phyloP scores from a whole-genome alignment of 129 eudicot genomes.

The Logfia minima region DNA sequence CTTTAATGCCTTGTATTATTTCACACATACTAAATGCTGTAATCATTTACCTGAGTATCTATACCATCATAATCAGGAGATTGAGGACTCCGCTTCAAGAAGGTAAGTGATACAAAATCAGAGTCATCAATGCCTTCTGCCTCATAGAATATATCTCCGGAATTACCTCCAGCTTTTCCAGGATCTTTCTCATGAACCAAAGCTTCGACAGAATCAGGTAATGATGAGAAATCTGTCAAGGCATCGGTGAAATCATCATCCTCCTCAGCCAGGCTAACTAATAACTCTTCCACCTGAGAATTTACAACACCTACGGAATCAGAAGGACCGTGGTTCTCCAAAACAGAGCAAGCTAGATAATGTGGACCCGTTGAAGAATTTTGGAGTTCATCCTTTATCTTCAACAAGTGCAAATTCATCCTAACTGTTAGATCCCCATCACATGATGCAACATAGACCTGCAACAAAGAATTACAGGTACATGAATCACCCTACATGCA shows the following conservation, averaged over 20 bases:
- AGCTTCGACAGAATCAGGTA: constrained; percentile 55
- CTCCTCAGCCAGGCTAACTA: constrained; percentile 47
- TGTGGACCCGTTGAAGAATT: constrained; percentile 45
- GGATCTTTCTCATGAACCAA: constrained; percentile 45
- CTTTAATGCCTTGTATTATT: not conserved
- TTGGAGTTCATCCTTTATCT: constrained; percentile 85
- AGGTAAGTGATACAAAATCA: constrained; percentile 78
- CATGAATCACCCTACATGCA: not conserved
- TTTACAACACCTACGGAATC: constrained; percentile 35
- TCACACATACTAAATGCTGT: constrained; percentile 12
- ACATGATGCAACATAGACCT: constrained; percentile 71
- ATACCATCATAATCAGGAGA: constrained; percentile 90
- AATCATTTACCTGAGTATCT: constrained; percentile 68
- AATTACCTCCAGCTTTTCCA: constrained; percentile 37
- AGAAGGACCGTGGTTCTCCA: constrained; percentile 34
- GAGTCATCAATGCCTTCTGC: constrained; percentile 67
- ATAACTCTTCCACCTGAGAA: constrained; percentile 45
- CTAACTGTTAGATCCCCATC: constrained; percentile 70
- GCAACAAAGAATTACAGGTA: constrained; percentile 24
- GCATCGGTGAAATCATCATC: constrained; percentile 87
- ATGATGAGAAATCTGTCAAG: constrained; percentile 61
- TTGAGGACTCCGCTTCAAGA: constrained; percentile 57
- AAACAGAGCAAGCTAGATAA: constrained; percentile 81
- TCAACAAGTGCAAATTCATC: constrained; percentile 79
- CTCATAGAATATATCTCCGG: constrained; percentile 72